Conservation (phyloP, 768 basidiomycete species). For the Rickenella mellea region DNA sequence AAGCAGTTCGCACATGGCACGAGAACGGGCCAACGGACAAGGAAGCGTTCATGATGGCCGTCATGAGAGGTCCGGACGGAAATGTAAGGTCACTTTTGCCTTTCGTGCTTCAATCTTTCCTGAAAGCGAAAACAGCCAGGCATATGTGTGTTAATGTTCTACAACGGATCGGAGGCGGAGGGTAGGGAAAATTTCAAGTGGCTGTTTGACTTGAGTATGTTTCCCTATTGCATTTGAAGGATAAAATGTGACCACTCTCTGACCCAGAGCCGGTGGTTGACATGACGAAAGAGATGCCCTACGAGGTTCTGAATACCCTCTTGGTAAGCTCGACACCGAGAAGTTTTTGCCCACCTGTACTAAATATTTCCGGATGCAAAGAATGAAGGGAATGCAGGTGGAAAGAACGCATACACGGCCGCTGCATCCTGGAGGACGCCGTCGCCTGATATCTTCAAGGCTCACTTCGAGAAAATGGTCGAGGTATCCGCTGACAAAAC, state of each 20-base stretch:
- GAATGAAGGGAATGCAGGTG: slow-evolving; percentile 27
- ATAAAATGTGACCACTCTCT: neutral
- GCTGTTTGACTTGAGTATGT: slow-evolving; percentile 37
- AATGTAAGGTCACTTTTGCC: slow-evolving; percentile 18
- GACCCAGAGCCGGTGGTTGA: slow-evolving; percentile 34
- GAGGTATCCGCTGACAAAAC: slow-evolving; percentile 18
- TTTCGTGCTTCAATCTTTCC: neutral
- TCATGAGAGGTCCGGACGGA: slow-evolving; percentile 28
- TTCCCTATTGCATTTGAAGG: no score
- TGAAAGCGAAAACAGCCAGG: slow-evolving; percentile 23
- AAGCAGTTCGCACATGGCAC: slow-evolving; percentile 23
- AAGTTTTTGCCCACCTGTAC: neutral
- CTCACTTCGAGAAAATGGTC: slow-evolving; percentile 21
- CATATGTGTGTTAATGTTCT: slow-evolving; percentile 29
- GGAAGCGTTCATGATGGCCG: slow-evolving; percentile 26
- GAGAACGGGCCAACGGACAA: slow-evolving; percentile 21
- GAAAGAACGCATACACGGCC: slow-evolving; percentile 33
- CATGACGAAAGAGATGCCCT: slow-evolving; percentile 35
- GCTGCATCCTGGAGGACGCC: slow-evolving; percentile 24
- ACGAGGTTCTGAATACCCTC: slow-evolving; percentile 31
- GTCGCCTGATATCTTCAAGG: slow-evolving; percentile 16
- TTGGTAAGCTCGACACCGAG: slow-evolving; percentile 17
- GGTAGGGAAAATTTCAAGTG: slow-evolving; percentile 33
- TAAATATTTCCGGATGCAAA: slow-evolving; percentile 9
- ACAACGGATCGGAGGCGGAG: slow-evolving; percentile 41